Evolutionary conservation across 1,284 basidiomycete genomes (phyloP), one percentile per base, ranked within the genome.

Genomic region (Sutorius eximius): DNA sequence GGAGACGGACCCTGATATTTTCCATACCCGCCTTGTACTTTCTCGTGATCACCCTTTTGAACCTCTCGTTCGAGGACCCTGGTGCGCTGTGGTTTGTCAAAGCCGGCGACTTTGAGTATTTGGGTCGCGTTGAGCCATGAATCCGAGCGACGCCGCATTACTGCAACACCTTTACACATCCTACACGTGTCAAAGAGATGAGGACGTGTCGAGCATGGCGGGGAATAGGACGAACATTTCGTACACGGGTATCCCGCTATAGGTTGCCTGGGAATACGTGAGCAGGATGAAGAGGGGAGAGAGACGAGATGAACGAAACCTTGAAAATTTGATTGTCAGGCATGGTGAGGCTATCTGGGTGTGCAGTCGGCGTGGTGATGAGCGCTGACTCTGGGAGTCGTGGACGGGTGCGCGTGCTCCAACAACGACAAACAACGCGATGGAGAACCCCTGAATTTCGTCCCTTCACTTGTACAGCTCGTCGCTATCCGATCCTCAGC

Each of bases 111-210:
- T 73, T 99, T 99, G 70, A 99, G 85, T 59, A 99, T 98, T 75
- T 99, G 97, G 1, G 97, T 99, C 71, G 97, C 97, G 80, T 99
- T 99, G 56, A 98, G 80, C 92, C 97, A 99, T 46, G 89, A 91
- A 75, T 99, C 97, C 41, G 91, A 83, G 65, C 95, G 87, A 61
- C 97, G 83, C 51, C 96, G 86, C 97, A 99, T 99, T 61, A 99
- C 95, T 50, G 97, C 96, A 66, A 98, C 90, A 55, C 87, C 87
- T 71, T 95, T 94, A 76, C 90, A 94, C 83, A 95, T 91, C 90
- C 90, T 93, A 62, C 57, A 65, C 71, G 72, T 68, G 73, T 71
- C 62, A 63, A 61, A 60, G 52, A 59, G 51, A 52, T 72, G 59
- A 75, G 64, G 59, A 61, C 36, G 66, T 70, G 72, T 70, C 64